Evolutionary conservation across 192 early-diverging fungal species (phyloP).

Genomic region (Funneliformis geosporum): DNA sequence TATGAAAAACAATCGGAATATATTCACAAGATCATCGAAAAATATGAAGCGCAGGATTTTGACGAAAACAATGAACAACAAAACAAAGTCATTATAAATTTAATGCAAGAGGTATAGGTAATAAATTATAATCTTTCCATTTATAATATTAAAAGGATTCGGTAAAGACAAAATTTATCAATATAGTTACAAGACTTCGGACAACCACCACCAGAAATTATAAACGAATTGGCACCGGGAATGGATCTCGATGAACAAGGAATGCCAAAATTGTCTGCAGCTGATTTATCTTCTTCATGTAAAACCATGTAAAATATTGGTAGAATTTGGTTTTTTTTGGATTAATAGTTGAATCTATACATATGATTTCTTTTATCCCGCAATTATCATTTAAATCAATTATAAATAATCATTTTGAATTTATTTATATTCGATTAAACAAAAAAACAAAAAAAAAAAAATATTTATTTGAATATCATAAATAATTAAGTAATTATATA

Average conservation of each 20-base stretch:
- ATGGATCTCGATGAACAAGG: conserved; percentile 81
- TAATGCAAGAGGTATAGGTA: conserved; percentile 85
- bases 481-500: too few relatives aligned
- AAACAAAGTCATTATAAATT: conserved; percentile 72
- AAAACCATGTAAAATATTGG: conserved; percentile 33
- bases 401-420: too few relatives aligned
- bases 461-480: too few relatives aligned
- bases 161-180: conserved; percentile 7
- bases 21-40: conserved; percentile 76
- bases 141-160: conserved; percentile 2
- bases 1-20: conserved; percentile 80
- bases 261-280: conserved; percentile 60
- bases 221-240: conserved; percentile 90
- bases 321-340: neutral
- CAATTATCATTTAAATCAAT: too few relatives aligned
- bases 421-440: too few relatives aligned
- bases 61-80: conserved; percentile 71
- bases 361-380: too few relatives aligned
- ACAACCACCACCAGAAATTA: conserved; percentile 88
- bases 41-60: conserved; percentile 74
- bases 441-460: too few relatives aligned
- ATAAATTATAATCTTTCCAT: too few relatives aligned
- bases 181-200: conserved; percentile 96
- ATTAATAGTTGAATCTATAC: too few relatives aligned
- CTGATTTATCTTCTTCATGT: conserved; percentile 31